Conservation (phyloP, 495 filamentous ascomycete species). For the Xylona heveae region DNA sequence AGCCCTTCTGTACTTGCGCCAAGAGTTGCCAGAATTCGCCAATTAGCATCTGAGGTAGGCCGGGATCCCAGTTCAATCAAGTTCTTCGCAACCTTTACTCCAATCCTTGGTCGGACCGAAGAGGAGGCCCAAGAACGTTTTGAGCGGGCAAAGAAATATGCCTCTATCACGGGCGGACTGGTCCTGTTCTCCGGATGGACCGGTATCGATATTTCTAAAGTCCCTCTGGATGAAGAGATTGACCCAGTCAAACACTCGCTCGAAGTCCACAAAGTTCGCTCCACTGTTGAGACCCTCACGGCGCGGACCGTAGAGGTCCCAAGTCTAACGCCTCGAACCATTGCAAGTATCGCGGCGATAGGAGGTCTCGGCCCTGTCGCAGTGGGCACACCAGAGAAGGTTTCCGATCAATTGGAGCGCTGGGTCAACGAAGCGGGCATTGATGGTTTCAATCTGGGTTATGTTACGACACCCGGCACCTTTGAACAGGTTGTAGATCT, state of each 20-base stretch:
- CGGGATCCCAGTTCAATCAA: slow-evolving; percentile 34
- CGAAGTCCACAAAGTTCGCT: slow-evolving; percentile 29
- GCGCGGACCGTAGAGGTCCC: slow-evolving; percentile 4
- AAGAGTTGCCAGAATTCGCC: slow-evolving; percentile 32
- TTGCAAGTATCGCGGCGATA: slow-evolving; percentile 7
- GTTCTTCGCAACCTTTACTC: slow-evolving; percentile 35
- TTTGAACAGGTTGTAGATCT: neutral
- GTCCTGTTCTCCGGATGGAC: slow-evolving; percentile 41
- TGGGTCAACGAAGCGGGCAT: slow-evolving; percentile 40
- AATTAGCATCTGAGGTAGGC: slow-evolving; percentile 25
- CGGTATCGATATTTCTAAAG: slow-evolving; percentile 35
- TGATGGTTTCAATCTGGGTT: slow-evolving; percentile 20
- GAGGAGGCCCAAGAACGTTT: slow-evolving; percentile 33
- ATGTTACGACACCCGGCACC: neutral
- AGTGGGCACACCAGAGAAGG: slow-evolving; percentile 31
- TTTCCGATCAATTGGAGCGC: slow-evolving; percentile 37
- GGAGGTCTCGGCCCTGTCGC: slow-evolving; percentile 8
- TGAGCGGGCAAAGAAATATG: slow-evolving; percentile 27
- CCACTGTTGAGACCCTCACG: slow-evolving; percentile 27
- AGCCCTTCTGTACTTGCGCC: slow-evolving; percentile 26
- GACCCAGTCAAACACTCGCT: slow-evolving; percentile 25
- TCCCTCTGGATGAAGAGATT: slow-evolving; percentile 33
- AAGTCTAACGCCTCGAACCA: slow-evolving; percentile 7
- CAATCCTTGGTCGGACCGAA: slow-evolving; percentile 32
- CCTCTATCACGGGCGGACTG: slow-evolving; percentile 30